Conservation (phyloP, 2,329 filamentous ascomycete species). For the Colletotrichum somersetense region DNA sequence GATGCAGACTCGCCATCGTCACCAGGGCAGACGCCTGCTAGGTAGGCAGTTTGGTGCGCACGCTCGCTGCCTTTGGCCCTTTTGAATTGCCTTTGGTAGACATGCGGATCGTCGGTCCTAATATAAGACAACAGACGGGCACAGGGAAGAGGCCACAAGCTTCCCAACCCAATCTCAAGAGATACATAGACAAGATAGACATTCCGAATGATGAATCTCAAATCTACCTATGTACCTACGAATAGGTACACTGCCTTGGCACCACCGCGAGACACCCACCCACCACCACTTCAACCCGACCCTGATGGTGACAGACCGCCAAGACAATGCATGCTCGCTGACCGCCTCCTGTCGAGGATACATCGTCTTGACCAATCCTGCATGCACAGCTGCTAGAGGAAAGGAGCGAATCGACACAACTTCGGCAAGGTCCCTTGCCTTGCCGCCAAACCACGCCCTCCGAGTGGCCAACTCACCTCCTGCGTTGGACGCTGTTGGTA, state of each 20-base stretch:
- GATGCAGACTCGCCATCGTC: neutral
- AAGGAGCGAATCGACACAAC: conserved; percentile 10
- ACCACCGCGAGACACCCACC: conserved; percentile 18
- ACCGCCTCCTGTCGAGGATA: conserved; percentile 28
- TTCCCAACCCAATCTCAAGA: conserved; percentile 12
- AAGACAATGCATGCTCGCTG: conserved; percentile 25
- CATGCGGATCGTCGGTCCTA: conserved; percentile 10
- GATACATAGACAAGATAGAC: too few relatives aligned
- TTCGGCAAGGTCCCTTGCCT: conserved; percentile 25
- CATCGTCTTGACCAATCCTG: conserved; percentile 6
- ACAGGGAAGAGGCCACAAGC: conserved; percentile 6
- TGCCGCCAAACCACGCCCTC: conserved; percentile 19
- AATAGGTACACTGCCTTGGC: neutral
- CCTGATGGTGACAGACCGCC: conserved; percentile 30
- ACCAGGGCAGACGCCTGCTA: neutral
- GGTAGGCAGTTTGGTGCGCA: neutral
- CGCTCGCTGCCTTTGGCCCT: neutral
- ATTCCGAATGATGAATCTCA: conserved; percentile 31
- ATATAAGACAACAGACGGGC: conserved; percentile 8
- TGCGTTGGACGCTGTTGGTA: conserved; percentile 2
- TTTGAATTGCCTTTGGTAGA: neutral
- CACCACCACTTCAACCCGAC: conserved; percentile 18
- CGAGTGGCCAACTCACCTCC: conserved; percentile 18
- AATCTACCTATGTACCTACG: neutral
- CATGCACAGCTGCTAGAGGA: neutral